Evolutionary conservation across 2,329 filamentous ascomycete species (phyloP).

Genomic region (Rutstroemia sp.): DNA sequence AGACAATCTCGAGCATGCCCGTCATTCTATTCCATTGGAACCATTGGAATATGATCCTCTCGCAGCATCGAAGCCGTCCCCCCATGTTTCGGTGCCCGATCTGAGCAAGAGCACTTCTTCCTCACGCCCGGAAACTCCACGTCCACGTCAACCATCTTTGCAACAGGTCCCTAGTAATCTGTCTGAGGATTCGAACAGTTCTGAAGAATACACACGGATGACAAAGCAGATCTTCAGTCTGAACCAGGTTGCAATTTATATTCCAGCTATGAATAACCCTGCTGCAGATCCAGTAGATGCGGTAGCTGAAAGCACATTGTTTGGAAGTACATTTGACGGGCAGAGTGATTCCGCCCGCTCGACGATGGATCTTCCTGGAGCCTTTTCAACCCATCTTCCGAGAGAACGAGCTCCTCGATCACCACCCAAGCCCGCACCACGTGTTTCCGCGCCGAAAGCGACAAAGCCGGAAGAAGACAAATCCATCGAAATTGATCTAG

Average conservation of each 20-base stretch:
- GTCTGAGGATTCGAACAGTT: constrained; percentile 23
- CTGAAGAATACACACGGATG: constrained; percentile 23
- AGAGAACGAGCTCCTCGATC: background rate
- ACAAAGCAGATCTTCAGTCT: constrained; percentile 30
- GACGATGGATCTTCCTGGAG: constrained; percentile 49
- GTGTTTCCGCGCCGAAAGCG: background rate
- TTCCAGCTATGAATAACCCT: constrained; percentile 17
- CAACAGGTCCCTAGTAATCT: constrained; percentile 19
- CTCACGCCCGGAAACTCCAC: background rate
- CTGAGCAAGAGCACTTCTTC: constrained; percentile 10
- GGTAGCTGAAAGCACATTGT: constrained; percentile 7
- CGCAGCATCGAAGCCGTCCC: background rate
- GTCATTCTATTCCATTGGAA: constrained; percentile 2
- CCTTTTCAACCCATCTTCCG: constrained; percentile 45
- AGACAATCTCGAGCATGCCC: constrained; percentile 25
- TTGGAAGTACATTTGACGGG: constrained; percentile 16
- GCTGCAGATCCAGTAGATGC: constrained; percentile 3
- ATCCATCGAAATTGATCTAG: constrained; percentile 25
- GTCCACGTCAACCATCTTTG: constrained; percentile 11
- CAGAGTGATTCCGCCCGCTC: constrained; percentile 23
- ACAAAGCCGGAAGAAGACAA: constrained; percentile 4
- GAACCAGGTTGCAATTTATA: constrained; percentile 30
- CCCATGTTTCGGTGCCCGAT: constrained; percentile 3
- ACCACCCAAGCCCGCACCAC: background rate
- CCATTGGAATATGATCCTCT: background rate